Evolutionary conservation across 805 yeast genomes (phyloP).

Genomic region (Zygoascus flipseniorum): DNA sequence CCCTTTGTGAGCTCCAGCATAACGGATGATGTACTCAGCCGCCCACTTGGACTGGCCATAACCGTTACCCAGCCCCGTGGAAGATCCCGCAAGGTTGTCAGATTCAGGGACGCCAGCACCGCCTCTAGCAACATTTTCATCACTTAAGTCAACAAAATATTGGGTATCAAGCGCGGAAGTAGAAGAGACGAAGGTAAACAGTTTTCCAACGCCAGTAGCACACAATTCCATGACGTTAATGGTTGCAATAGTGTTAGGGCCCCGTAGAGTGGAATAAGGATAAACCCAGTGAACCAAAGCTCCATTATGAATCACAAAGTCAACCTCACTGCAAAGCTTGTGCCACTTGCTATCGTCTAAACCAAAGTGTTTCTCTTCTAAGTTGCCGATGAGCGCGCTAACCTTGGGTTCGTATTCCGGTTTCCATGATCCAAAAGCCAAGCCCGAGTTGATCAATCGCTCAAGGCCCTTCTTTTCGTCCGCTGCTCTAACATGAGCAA

Average conservation of each 20-base stretch:
- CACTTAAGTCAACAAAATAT: constrained; percentile 70
- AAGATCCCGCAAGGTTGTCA: constrained; percentile 77
- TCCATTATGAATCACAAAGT: constrained; percentile 89
- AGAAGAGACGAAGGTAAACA: constrained; percentile 86
- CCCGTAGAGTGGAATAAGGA: constrained; percentile 84
- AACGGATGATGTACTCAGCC: constrained; percentile 80
- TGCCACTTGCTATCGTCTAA: constrained; percentile 49
- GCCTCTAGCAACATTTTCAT: constrained; percentile 55
- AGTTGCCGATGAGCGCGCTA: constrained; percentile 73
- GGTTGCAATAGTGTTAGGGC: constrained; percentile 87
- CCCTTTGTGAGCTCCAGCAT: constrained; percentile 75
- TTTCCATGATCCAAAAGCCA: constrained; percentile 76
- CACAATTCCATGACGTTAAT: constrained; percentile 74
- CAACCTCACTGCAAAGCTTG: constrained; percentile 49
- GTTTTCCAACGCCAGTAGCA: constrained; percentile 72
- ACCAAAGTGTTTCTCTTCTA: constrained; percentile 69
- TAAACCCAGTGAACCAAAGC: constrained; percentile 99
- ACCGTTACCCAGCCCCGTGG: constrained; percentile 77
- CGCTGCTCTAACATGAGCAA: constrained; percentile 87
- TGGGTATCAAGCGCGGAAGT: constrained; percentile 88
- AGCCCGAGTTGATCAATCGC: constrained; percentile 66
- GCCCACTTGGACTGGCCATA: constrained; percentile 99
- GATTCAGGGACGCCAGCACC: constrained; percentile 67
- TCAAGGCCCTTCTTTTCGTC: constrained; percentile 60
- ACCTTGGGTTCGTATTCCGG: constrained; percentile 49